Base-by-base conservation (phyloP, 2,329 filamentous ascomycete genomes). In the Sporothrix variecibatus region DNA sequence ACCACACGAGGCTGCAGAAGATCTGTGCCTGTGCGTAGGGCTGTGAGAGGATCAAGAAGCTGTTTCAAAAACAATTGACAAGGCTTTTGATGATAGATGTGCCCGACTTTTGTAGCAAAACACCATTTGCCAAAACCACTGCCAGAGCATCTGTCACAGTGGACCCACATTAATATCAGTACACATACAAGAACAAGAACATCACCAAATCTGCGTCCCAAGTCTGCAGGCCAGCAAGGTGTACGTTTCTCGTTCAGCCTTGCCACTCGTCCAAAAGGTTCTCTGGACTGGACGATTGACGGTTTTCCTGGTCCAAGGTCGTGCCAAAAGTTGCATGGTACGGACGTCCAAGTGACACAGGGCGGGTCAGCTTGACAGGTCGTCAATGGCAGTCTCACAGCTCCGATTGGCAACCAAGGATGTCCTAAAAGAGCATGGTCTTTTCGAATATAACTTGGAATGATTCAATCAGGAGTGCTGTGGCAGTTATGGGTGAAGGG, bases 1-100 rank as follows among this genome's bases (percentile, higher is more conserved):
- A 34, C 64, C 64, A 31, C 64, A 51, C 62, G 23, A 68, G 65
- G 65, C 65, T 68, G 65, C 26, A 46, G 58, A 62, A 5, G 12
- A 20, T 46, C 38, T 4, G n/a, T 28, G 62, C 38, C 62, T 67
- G 38, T 67, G 38, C 62, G 38, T 43, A 67, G 38, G 62, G 62
- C 62, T 67, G 62, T 28, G 38, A 31, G 28, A 26, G 38, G 60
- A 49, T 49, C 43, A 49, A 15, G 43, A 20, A 49, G 15, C 3
- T 6, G 43, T 49, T 20, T 49, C 15, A 20, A 28, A 28, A 60
- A 34, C 56, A 31, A 31, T 58, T 9, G 12, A 15, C 9, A 15
- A 43, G 40, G 40, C 40, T 43, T 43, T 43, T 15, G 12, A 43
- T 12, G 40, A 9, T 1, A 43, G 9, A 43, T 11, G 40, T 43